A percentile compares a stretch with the other conserved stretches of the same genome.
phyloP scores from a whole-genome alignment of 805 yeast species.

The Candida golubevii region DNA sequence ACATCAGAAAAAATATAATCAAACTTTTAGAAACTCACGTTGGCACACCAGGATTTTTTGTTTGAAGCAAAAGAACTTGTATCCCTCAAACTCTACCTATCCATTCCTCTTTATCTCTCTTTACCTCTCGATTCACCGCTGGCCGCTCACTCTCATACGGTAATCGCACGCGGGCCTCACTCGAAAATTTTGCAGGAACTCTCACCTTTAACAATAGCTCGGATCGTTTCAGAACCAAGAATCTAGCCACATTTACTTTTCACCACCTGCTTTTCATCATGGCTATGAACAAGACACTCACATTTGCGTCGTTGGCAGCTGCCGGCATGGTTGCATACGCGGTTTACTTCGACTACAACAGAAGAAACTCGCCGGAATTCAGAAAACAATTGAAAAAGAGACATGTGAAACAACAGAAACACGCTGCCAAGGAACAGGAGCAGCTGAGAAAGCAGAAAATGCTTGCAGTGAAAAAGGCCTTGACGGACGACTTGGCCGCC shows the following conservation, averaged over 20 bases:
- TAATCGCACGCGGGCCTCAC: conserved; percentile 9
- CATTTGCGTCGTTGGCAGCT: conserved; percentile 43
- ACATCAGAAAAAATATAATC: too few relatives aligned
- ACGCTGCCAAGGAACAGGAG: conserved; percentile 49
- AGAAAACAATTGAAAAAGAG: conserved; percentile 68
- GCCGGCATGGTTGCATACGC: conserved; percentile 69
- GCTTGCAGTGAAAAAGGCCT: conserved; percentile 54
- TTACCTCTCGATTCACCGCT: too few relatives aligned
- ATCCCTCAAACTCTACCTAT: too few relatives aligned
- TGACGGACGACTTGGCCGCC: conserved; percentile 58
- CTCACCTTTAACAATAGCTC: not conserved
- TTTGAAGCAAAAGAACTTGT: too few relatives aligned
- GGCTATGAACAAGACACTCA: conserved; percentile 26
- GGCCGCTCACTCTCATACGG: not conserved
- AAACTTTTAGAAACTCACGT: too few relatives aligned
- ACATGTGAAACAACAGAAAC: conserved; percentile 57
- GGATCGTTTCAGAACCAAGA: too few relatives aligned
- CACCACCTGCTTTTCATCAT: too few relatives aligned
- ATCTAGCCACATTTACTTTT: too few relatives aligned
- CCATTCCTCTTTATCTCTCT: too few relatives aligned
- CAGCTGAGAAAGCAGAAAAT: conserved; percentile 58
- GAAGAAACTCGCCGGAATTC: conserved; percentile 79
- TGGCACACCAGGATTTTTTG: too few relatives aligned
- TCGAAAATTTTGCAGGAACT: conserved; percentile 10
- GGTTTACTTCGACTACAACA: conserved; percentile 84